Conservation (phyloP, 495 filamentous ascomycete species). For the Aspergillus heteromorphus region DNA sequence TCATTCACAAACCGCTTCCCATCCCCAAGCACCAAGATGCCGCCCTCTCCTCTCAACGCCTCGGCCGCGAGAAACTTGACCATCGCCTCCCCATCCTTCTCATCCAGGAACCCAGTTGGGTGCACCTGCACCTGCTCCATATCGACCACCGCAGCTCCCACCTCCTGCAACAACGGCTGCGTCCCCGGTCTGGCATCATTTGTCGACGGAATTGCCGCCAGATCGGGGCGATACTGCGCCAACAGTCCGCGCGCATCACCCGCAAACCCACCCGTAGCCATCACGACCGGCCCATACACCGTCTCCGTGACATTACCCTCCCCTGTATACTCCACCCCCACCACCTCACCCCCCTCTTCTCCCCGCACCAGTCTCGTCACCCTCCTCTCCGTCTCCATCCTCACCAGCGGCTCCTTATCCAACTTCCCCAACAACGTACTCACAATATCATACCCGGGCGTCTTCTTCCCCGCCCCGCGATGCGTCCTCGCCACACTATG, state of each 20-base stretch:
- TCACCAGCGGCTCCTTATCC: slow-evolving; percentile 36
- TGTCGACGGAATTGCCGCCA: slow-evolving; percentile 53
- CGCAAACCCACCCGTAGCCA: slow-evolving; percentile 54
- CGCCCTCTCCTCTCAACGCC: slow-evolving; percentile 53
- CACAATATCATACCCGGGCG: slow-evolving; percentile 51
- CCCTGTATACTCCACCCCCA: slow-evolving; percentile 19
- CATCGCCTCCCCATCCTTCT: slow-evolving; percentile 20
- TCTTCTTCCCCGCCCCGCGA: slow-evolving; percentile 40
- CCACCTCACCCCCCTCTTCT: slow-evolving; percentile 7
- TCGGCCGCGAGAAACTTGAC: slow-evolving; percentile 60
- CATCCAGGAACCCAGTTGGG: slow-evolving; percentile 60
- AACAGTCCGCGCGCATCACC: slow-evolving; percentile 52
- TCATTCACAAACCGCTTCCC: slow-evolving; percentile 54
- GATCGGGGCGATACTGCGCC: slow-evolving; percentile 48
- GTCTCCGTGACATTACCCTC: slow-evolving; percentile 19
- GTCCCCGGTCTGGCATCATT: slow-evolving; percentile 50
- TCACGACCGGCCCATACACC: slow-evolving; percentile 48
- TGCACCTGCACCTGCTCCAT: slow-evolving; percentile 47
- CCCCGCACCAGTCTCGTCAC: slow-evolving; percentile 40
- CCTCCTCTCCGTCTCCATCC: slow-evolving; percentile 36
- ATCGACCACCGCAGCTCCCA: slow-evolving; percentile 49
- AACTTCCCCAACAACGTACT: slow-evolving; percentile 40
- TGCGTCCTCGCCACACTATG: slow-evolving; percentile 51
- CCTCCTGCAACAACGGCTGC: slow-evolving; percentile 38
- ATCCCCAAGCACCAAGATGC: slow-evolving; percentile 37